Evolutionary conservation across 257 asterid species (phyloP).

Genomic region (Rehmannia glutinosa): DNA sequence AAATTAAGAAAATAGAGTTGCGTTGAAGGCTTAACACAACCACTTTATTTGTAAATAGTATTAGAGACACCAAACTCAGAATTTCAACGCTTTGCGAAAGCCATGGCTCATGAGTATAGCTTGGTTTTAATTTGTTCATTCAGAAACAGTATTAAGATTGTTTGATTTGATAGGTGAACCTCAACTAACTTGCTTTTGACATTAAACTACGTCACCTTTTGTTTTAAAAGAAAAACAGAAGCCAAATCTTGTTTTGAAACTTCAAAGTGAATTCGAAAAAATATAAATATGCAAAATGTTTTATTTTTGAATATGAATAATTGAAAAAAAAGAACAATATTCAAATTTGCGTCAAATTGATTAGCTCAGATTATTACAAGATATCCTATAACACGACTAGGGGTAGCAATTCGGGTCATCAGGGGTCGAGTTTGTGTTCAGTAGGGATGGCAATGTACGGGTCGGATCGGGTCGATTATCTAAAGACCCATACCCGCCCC

Average conservation of each 20-base stretch:
- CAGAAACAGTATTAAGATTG: not conserved
- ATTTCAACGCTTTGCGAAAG: not conserved
- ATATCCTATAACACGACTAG: no score
- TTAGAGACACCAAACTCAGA: not conserved
- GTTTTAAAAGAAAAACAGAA: no score
- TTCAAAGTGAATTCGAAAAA: not conserved
- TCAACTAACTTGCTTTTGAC: conserved; percentile 4
- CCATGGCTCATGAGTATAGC: not conserved
- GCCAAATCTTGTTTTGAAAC: not conserved
- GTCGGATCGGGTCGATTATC: no score
- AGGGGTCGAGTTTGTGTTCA: no score
- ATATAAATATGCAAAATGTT: not conserved
- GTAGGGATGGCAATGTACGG: no score
- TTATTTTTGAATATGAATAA: no score
- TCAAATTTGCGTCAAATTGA: no score
- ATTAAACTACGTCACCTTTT: not conserved
- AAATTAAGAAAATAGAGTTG: no score
- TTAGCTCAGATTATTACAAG: no score
- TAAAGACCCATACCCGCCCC: no score
- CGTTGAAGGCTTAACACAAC: not conserved
- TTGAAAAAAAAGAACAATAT: no score
- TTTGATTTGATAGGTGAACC: not conserved
- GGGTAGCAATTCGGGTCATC: no score
- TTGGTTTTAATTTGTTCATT: not conserved
- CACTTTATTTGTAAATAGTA: not conserved